Evolutionary conservation across 2,329 filamentous ascomycete genomes (phyloP).

Genomic region (Botryosphaeria dothidea): DNA sequence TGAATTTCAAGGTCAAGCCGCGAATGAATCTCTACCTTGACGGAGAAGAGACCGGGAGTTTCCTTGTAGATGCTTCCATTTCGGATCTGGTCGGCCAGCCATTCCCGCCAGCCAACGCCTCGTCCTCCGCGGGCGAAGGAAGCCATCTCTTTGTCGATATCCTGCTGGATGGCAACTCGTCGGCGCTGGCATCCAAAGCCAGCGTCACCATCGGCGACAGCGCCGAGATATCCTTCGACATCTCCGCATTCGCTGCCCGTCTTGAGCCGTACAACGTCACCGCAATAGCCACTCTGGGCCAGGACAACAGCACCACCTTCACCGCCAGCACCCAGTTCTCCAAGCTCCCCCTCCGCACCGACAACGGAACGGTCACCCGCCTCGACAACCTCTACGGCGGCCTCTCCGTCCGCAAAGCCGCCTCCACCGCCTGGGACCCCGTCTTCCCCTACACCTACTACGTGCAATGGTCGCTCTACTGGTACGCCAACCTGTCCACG

Average conservation of each 20-base stretch:
- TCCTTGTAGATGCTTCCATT: constrained; percentile 62
- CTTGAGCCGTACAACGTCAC: constrained; percentile 40
- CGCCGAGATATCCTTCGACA: constrained; percentile 36
- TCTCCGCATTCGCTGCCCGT: constrained; percentile 32
- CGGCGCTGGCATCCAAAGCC: constrained; percentile 27
- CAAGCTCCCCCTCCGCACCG: constrained; percentile 43
- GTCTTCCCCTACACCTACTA: constrained; percentile 51
- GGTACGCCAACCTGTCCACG: constrained; percentile 16
- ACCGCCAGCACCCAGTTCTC: constrained; percentile 40
- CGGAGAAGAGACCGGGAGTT: constrained; percentile 42
- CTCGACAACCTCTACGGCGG: constrained; percentile 51
- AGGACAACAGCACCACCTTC: constrained; percentile 35
- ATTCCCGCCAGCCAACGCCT: constrained; percentile 22
- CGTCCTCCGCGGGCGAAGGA: constrained; percentile 15
- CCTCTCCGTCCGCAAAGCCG: constrained; percentile 37
- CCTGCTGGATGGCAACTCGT: constrained; percentile 23
- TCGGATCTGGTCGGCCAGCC: constrained; percentile 52
- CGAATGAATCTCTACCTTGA: constrained; percentile 51
- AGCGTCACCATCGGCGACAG: constrained; percentile 40
- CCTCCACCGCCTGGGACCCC: constrained; percentile 34
- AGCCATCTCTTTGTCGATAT: constrained; percentile 33
- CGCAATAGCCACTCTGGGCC: constrained; percentile 32
- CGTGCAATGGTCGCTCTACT: constrained; percentile 41
- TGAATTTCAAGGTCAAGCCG: constrained; percentile 48
- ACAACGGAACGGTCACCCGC: constrained; percentile 47